Conservation (phyloP, 2,329 filamentous ascomycete genomes). For the Rhynchosporium secalis region DNA sequence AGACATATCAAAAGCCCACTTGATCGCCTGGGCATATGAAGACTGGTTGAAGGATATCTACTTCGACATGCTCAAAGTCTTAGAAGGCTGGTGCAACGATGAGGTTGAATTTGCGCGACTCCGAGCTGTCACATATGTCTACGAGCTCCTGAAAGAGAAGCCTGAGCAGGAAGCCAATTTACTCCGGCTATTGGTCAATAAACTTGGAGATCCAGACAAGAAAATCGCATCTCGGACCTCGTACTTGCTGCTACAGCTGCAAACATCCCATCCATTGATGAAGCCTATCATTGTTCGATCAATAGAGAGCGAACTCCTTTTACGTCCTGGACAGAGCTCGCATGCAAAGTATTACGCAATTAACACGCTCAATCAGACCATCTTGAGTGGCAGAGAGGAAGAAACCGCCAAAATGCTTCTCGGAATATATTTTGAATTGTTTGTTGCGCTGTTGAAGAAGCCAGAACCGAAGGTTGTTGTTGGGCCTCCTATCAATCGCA, state of each 20-base stretch:
- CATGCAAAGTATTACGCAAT: slow-evolving; percentile 94
- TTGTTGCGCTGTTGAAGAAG: slow-evolving; percentile 76
- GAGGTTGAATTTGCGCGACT: slow-evolving; percentile 92
- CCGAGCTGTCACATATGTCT: slow-evolving; percentile 87
- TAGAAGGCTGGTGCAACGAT: slow-evolving; percentile 92
- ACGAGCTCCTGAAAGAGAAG: slow-evolving; percentile 88
- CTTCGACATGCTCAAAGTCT: slow-evolving; percentile 87
- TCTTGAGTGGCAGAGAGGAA: slow-evolving; percentile 82
- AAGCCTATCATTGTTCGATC: slow-evolving; percentile 82
- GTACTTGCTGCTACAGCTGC: slow-evolving; percentile 87
- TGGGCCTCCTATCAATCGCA: slow-evolving; percentile 48
- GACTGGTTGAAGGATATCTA: slow-evolving; percentile 94
- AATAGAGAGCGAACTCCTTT: slow-evolving; percentile 84
- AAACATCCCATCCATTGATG: slow-evolving; percentile 90
- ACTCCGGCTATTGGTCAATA: slow-evolving; percentile 88
- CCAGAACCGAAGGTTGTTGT: slow-evolving; percentile 42
- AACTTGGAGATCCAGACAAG: slow-evolving; percentile 90
- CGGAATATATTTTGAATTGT: slow-evolving; percentile 89
- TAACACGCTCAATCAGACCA: slow-evolving; percentile 96
- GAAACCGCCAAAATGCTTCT: slow-evolving; percentile 77
- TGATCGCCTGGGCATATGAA: slow-evolving; percentile 89
- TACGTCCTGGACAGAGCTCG: slow-evolving; percentile 81
- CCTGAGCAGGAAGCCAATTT: slow-evolving; percentile 97
- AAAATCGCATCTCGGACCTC: slow-evolving; percentile 95
- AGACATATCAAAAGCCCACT: slow-evolving; percentile 70